Evolutionary conservation across 768 basidiomycete genomes (phyloP).

Genomic region (Dacryopinax primogenitus): DNA sequence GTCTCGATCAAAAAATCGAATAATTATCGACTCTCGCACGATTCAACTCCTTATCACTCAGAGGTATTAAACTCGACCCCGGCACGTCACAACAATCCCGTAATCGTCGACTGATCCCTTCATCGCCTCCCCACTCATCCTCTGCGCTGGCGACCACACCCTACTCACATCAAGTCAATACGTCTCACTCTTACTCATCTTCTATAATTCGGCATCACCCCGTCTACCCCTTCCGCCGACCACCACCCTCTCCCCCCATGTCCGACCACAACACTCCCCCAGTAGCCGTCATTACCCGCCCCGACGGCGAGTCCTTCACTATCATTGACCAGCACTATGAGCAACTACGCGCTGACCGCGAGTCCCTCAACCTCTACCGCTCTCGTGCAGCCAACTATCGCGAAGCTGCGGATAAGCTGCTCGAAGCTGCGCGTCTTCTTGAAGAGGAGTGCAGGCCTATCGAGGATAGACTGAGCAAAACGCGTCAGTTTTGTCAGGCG

Average conservation of each 20-base stretch:
- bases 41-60: background rate
- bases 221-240: background rate
- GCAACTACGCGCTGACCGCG: slow-evolving; percentile 2
- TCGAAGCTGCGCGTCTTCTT: background rate
- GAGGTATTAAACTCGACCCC: background rate
- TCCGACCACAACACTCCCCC: background rate
- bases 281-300: background rate
- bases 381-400: slow-evolving; percentile 6
- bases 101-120: background rate
- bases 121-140: background rate
- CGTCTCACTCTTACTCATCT: background rate
- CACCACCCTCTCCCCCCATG: background rate
- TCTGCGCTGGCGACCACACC: background rate
- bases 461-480: background rate
- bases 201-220: background rate
- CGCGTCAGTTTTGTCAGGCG: slow-evolving; percentile 1
- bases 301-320: background rate
- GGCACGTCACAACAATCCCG: background rate
- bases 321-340: slow-evolving; percentile 7
- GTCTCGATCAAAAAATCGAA: background rate
- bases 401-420: background rate
- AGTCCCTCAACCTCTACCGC: slow-evolving; percentile 6
- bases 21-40: background rate
- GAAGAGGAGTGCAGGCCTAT: slow-evolving; percentile 5
- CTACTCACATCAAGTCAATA: background rate